A percentile compares a stretch with the other conserved stretches of the same genome.
phyloP scores from a whole-genome alignment of 2,329 filamentous ascomycete species.

The Sarocladium strictum region DNA sequence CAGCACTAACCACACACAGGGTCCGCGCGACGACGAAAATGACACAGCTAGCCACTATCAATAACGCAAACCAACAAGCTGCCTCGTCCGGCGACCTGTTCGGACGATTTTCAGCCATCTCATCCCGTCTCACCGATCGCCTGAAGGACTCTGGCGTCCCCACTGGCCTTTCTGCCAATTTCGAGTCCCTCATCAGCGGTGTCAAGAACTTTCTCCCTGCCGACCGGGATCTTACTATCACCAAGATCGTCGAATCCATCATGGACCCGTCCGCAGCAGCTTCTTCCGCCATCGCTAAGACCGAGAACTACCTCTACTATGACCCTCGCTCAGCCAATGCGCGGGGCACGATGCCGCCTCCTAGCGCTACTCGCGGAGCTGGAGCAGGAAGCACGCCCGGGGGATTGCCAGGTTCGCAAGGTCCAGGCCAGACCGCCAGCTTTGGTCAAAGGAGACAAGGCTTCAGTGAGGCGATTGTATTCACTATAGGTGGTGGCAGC shows the following conservation, averaged over 20 bases:
- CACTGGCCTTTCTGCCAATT: slow-evolving; percentile 63
- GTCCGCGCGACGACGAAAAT: slow-evolving; percentile 94
- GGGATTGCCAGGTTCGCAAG: slow-evolving; percentile 43
- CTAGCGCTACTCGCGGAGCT: slow-evolving; percentile 50
- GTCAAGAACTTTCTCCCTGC: slow-evolving; percentile 98
- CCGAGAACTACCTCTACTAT: slow-evolving; percentile 94
- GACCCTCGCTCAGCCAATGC: slow-evolving; percentile 92
- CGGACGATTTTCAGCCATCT: slow-evolving; percentile 86
- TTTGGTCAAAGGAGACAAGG: slow-evolving; percentile 89
- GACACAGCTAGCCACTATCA: slow-evolving; percentile 93
- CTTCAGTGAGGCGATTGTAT: slow-evolving; percentile 87
- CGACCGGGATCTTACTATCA: slow-evolving; percentile 92
- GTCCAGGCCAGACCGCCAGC: slow-evolving; percentile 65
- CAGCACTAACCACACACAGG: slow-evolving; percentile 29
- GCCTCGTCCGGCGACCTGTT: slow-evolving; percentile 69
- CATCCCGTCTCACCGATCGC: slow-evolving; percentile 84
- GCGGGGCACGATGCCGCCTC: slow-evolving; percentile 82
- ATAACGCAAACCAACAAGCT: slow-evolving; percentile 59
- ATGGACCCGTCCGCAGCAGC: slow-evolving; percentile 93
- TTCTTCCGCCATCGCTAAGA: slow-evolving; percentile 89
- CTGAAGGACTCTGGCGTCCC: slow-evolving; percentile 86
- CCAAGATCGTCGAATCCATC: slow-evolving; percentile 95
- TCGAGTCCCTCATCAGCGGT: slow-evolving; percentile 89
- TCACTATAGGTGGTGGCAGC: slow-evolving; percentile 89
- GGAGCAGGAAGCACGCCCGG: slow-evolving; percentile 35